Conservation (phyloP, 495 filamentous ascomycete genomes). For the Hyaloscypha finlandica region DNA sequence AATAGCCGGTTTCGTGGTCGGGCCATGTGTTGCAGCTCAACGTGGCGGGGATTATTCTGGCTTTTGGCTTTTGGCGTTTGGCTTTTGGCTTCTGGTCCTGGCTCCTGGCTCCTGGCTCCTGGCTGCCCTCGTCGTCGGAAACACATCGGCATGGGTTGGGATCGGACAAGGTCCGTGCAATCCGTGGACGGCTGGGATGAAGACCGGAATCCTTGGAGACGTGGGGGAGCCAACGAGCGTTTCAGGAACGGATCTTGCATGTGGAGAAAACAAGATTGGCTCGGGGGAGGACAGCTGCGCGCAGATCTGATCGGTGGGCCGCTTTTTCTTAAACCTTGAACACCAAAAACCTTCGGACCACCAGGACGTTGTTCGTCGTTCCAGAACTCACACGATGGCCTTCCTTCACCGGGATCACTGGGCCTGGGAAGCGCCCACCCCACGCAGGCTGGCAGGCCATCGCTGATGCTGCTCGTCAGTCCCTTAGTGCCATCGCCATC, state of each 20-base stretch:
- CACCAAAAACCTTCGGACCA: background rate
- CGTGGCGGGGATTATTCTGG: background rate
- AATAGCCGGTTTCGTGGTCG: background rate
- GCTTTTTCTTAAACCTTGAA: background rate
- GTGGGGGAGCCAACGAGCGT: background rate
- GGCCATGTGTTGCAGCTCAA: background rate
- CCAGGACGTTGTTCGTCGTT: background rate
- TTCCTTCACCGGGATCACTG: background rate
- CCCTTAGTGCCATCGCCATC: background rate
- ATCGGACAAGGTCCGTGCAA: background rate
- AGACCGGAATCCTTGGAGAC: background rate
- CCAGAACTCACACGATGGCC: background rate
- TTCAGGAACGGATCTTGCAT: conserved; percentile 2
- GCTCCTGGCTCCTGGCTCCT: too few relatives aligned
- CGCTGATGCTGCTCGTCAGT: too few relatives aligned
- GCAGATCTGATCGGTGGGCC: background rate
- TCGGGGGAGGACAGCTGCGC: background rate
- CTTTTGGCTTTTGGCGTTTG: too few relatives aligned
- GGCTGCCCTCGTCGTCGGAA: background rate
- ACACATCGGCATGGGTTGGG: background rate
- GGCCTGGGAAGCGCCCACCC: background rate
- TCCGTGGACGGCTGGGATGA: background rate
- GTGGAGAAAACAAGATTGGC: background rate
- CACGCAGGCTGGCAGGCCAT: background rate
- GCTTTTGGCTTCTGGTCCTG: too few relatives aligned